Conservation (phyloP, 2,329 filamentous ascomycete genomes). For the Magnaporthales sp. region DNA sequence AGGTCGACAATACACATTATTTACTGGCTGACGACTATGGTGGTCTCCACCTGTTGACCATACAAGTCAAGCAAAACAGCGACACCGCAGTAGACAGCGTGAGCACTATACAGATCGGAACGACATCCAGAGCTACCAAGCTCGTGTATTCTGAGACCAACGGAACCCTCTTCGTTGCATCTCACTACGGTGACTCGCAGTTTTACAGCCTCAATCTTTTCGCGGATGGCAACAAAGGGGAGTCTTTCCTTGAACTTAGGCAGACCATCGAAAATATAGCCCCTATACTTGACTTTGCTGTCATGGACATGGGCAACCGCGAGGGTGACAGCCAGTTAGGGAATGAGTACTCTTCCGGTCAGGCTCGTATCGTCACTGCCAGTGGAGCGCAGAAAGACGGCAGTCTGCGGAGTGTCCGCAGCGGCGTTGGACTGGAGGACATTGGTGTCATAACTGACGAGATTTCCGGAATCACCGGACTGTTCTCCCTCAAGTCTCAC, state of each 20-base stretch:
- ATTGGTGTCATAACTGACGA: constrained; percentile 67
- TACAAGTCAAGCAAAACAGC: constrained; percentile 55
- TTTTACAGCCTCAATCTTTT: constrained; percentile 52
- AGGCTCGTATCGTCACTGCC: constrained; percentile 86
- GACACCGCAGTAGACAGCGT: constrained; percentile 65
- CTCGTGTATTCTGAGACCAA: constrained; percentile 47
- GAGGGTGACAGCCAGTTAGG: constrained; percentile 61
- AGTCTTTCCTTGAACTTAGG: constrained; percentile 43
- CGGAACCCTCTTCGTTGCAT: constrained; percentile 74
- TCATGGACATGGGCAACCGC: constrained; percentile 92
- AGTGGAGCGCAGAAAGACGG: constrained; percentile 88
- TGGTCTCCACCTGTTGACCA: constrained; percentile 72
- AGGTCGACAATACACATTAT: constrained; percentile 72
- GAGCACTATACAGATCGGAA: constrained; percentile 49
- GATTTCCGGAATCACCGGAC: constrained; percentile 61
- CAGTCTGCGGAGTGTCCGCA: constrained; percentile 80
- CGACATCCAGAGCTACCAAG: constrained; percentile 65
- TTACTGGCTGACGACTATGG: constrained; percentile 92
- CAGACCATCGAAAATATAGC: constrained; percentile 80
- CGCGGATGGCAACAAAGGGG: not conserved
- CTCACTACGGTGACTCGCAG: constrained; percentile 88
- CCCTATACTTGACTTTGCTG: constrained; percentile 81
- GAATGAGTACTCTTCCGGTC: constrained; percentile 89
- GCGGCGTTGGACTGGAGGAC: constrained; percentile 87
- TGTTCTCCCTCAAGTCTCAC: constrained; percentile 59